Conservation (phyloP, 768 basidiomycete genomes). For the Calocera viscosa region DNA sequence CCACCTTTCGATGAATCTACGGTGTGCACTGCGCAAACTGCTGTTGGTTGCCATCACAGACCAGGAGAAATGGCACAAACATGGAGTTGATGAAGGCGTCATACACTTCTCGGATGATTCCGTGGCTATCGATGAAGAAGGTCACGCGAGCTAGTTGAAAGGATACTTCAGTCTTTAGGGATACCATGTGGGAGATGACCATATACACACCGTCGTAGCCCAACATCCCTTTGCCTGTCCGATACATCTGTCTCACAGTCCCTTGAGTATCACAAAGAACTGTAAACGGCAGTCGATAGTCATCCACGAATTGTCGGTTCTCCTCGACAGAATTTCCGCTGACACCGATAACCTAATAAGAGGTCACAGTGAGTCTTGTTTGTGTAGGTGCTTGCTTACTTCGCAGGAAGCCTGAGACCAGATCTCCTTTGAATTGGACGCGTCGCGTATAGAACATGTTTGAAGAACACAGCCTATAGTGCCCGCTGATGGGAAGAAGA, state of each 20-base stretch:
- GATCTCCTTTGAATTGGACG: neutral
- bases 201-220: neutral
- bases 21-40: neutral
- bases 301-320: neutral
- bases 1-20: conserved; percentile 7
- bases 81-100: neutral
- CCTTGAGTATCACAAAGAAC: neutral
- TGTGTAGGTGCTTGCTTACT: neutral
- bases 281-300: neutral
- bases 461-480: conserved; percentile 3
- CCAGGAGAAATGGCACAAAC: neutral
- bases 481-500: neutral
- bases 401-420: neutral
- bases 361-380: neutral
- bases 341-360: neutral
- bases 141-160: neutral
- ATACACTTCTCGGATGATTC: neutral
- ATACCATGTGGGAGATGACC: neutral
- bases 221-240: neutral
- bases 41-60: neutral
- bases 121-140: conserved; percentile 1
- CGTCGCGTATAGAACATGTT: neutral
- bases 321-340: neutral
- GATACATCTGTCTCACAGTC: neutral
- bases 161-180: neutral